phyloP scores from a whole-genome alignment of 352 stramenopile genomes.

The Pythium pyrilobum region DNA sequence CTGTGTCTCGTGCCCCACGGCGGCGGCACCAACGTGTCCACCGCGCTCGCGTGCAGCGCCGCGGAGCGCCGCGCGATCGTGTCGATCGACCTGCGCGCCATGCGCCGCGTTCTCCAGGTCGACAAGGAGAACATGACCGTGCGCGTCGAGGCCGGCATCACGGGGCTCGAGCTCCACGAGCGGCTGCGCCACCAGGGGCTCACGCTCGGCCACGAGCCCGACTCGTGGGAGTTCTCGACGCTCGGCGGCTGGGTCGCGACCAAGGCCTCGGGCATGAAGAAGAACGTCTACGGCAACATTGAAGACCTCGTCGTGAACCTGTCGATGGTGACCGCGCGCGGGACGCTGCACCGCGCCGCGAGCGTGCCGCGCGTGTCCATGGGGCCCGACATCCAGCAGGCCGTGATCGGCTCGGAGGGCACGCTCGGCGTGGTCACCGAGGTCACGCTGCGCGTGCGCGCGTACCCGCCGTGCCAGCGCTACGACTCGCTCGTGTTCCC shows the following conservation, averaged over 20 bases:
- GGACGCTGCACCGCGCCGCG: conserved; percentile 46
- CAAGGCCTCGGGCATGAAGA: conserved; percentile 93
- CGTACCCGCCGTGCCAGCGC: conserved; percentile 64
- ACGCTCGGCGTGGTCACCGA: conserved; percentile 93
- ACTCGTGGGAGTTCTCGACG: conserved; percentile 93
- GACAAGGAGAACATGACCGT: conserved; percentile 86
- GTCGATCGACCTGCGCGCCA: conserved; percentile 91
- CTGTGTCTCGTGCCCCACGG: conserved; percentile 94
- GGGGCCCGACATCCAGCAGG: conserved; percentile 85
- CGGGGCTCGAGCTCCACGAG: conserved; percentile 84
- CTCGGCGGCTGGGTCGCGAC: conserved; percentile 92
- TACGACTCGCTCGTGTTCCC: conserved; percentile 92
- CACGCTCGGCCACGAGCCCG: conserved; percentile 91
- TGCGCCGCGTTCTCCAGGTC: conserved; percentile 67
- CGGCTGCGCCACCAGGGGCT: conserved; percentile 79
- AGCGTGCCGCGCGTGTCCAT: conserved; percentile 78
- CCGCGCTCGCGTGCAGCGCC: conserved; percentile 48
- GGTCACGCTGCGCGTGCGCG: conserved; percentile 90
- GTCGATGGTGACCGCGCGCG: conserved; percentile 60
- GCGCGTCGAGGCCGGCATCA: conserved; percentile 88
- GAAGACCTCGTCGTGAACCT: conserved; percentile 90
- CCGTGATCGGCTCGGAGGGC: conserved; percentile 91
- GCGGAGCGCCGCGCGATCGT: conserved; percentile 88
- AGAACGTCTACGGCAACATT: conserved; percentile 94
- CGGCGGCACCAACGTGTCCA: conserved; percentile 90